Evolutionary conservation across 1,139 yeast species (phyloP), one percentile per base, ranked within the genome.

Genomic region (Candida gigantensis): DNA sequence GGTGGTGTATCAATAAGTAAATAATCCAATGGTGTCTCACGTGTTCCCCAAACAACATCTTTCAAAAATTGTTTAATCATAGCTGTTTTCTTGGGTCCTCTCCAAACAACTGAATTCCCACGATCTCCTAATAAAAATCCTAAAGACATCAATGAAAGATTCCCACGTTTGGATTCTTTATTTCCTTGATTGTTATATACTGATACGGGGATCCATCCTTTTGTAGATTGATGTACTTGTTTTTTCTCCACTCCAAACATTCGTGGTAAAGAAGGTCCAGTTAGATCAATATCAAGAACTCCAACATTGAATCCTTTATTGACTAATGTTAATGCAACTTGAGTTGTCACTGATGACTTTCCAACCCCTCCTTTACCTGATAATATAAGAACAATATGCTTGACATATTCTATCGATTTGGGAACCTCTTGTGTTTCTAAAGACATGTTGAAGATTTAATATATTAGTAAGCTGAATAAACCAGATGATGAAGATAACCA

Each of bases 61-160:
- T 80, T 79, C 30, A 94, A 68, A 54, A 94, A 90, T 60, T 94
- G 99, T 40, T 92, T 76, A 30, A 94, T 86, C 97, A 94, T 92
- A 15, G 97, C 96, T 0, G 97, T 90, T 57, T 94, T 94, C 60
- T 90, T 89, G 2, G 99, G 98, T 0, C 99, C 99, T 53, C 97
- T 72, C 99, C 99, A 94, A 6, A 92, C 97, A 21, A 94, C 95
- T 14, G 95, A 81, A 51, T 84, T 86, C 17, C 95, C 95, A 41
- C 97, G 64, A 54, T 86, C 81, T 12, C 84, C 83, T 7, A 92
- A 60, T 30, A 94, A 59, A 53, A 94, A 92, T 3, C 98, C 99
- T n/a, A 94, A 64, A 4, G 96, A 87, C 85, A 92, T 89, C 32
- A 90, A 72, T 29, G 79, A 61, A 8, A 83, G 53, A 31, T 57